Percentiles rank a stretch among this genome's conserved stretches.
These are phyloP conservation scores for Penicillium freii DNA, from an alignment of 2,329 filamentous ascomycete species.

Conservation along the genomic window DNA sequence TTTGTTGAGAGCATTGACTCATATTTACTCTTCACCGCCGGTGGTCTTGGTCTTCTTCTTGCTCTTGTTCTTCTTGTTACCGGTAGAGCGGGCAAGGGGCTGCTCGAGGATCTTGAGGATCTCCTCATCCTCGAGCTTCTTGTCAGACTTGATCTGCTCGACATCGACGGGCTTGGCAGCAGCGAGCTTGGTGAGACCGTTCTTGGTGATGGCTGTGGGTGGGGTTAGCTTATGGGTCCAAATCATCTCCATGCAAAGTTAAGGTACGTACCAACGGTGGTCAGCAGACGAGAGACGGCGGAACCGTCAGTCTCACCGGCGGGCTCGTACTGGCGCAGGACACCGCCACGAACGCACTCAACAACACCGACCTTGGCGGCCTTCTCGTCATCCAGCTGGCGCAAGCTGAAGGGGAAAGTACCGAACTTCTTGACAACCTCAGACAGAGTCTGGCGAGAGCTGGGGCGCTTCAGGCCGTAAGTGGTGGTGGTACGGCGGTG, in stretches of 20 bases:
- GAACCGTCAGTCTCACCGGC: conserved; percentile 88
- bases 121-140: conserved; percentile 97
- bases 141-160: conserved; percentile 84
- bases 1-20: conserved; percentile 35
- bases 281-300: conserved; percentile 81
- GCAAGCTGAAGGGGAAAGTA: conserved; percentile 94
- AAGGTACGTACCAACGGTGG: conserved; percentile 76
- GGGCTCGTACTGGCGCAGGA: conserved; percentile 93
- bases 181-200: conserved; percentile 84
- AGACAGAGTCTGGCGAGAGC: conserved; percentile 85
- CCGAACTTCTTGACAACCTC: conserved; percentile 98
- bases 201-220: conserved; percentile 85
- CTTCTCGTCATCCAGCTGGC: conserved; percentile 95
- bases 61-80: conserved; percentile 80
- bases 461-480: conserved; percentile 90
- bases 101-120: conserved; percentile 91
- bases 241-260: neutral
- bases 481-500: conserved; percentile 91
- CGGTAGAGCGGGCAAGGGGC: conserved; percentile 64
- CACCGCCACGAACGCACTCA: conserved; percentile 89
- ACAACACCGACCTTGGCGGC: conserved; percentile 93
- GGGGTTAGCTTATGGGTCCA: conserved; percentile 21
- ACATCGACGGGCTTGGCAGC: conserved; percentile 73
- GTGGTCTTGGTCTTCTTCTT: conserved; percentile 71
- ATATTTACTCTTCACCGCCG: conserved; percentile 42